These are phyloP conservation scores for Cenococcum geophilum DNA, from an alignment of 495 filamentous ascomycete species.

Conservation along the genomic window DNA sequence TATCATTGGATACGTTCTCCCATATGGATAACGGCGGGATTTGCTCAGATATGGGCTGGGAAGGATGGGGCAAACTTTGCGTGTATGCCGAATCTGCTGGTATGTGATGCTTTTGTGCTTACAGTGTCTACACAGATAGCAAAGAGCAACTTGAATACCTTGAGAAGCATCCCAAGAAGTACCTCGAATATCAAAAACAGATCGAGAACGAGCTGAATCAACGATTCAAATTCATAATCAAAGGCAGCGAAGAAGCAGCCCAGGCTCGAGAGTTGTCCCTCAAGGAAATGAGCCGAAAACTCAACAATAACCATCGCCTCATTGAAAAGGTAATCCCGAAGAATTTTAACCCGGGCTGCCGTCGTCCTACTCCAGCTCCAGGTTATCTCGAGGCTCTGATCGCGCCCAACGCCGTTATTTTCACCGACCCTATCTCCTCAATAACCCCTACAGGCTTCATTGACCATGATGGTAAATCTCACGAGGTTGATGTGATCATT, in stretches of 20 bases:
- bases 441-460: slow-evolving; percentile 34
- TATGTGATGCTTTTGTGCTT: not conserved
- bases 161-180: slow-evolving; percentile 34
- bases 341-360: slow-evolving; percentile 39
- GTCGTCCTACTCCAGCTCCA: slow-evolving; percentile 36
- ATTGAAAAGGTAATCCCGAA: slow-evolving; percentile 38
- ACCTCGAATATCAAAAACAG: slow-evolving; percentile 40
- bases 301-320: slow-evolving; percentile 32
- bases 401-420: slow-evolving; percentile 33
- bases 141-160: slow-evolving; percentile 34
- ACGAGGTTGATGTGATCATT: slow-evolving; percentile 39
- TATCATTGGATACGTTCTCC: slow-evolving; percentile 39
- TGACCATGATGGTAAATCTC: slow-evolving; percentile 33
- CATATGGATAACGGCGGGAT: slow-evolving; percentile 41
- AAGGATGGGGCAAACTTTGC: slow-evolving; percentile 38
- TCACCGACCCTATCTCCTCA: slow-evolving; percentile 34
- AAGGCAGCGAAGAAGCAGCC: slow-evolving; percentile 35
- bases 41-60: slow-evolving; percentile 38
- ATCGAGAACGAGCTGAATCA: slow-evolving; percentile 44
- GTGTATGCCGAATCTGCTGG: slow-evolving; percentile 23
- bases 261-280: slow-evolving; percentile 33
- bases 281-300: slow-evolving; percentile 36
- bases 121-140: slow-evolving; percentile 23
- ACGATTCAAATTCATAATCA: slow-evolving; percentile 43
- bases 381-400: slow-evolving; percentile 40